Conservation (phyloP, 2,329 filamentous ascomycete species). For the Fusarium coffeatum region DNA sequence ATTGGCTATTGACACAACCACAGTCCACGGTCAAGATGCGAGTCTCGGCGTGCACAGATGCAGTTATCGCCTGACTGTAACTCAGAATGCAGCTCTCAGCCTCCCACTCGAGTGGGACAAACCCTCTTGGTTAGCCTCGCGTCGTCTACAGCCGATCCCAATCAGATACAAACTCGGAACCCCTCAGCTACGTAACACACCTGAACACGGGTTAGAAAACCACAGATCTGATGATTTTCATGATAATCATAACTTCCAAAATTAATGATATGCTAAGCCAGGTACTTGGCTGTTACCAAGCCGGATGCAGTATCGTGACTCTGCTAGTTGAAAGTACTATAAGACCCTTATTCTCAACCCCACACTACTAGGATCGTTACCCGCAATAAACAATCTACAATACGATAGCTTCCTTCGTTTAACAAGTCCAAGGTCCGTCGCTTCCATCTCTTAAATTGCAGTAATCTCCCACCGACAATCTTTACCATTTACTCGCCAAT, state of each 20-base stretch:
- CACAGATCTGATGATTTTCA: constrained; percentile 1
- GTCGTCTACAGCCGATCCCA: constrained; percentile 28
- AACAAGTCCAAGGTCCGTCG: constrained; percentile 1
- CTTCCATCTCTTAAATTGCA: constrained; percentile 29
- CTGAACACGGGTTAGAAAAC: not conserved
- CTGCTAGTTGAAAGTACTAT: constrained; percentile 22
- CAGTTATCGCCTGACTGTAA: not conserved
- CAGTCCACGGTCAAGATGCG: not conserved
- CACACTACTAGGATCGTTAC: constrained; percentile 26
- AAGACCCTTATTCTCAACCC: constrained; percentile 39
- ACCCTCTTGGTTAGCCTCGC: constrained; percentile 10
- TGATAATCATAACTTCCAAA: constrained; percentile 21
- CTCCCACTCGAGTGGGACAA: constrained; percentile 3
- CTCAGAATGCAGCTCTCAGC: not conserved
- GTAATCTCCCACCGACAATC: constrained; percentile 28
- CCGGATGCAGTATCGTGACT: constrained; percentile 28
- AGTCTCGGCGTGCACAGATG: constrained; percentile 14
- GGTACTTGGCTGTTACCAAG: constrained; percentile 7
- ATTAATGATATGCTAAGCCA: constrained; percentile 22
- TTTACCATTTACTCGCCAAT: not conserved
- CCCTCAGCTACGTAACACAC: not conserved
- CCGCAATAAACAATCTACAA: not conserved
- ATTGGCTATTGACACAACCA: not conserved
- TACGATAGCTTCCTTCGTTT: constrained; percentile 30
- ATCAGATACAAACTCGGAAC: constrained; percentile 24